Percentiles rank a stretch among this genome's conserved stretches.
Conservation (phyloP, 805 yeast species). For the Sugiyamaella lignohabitans region DNA sequence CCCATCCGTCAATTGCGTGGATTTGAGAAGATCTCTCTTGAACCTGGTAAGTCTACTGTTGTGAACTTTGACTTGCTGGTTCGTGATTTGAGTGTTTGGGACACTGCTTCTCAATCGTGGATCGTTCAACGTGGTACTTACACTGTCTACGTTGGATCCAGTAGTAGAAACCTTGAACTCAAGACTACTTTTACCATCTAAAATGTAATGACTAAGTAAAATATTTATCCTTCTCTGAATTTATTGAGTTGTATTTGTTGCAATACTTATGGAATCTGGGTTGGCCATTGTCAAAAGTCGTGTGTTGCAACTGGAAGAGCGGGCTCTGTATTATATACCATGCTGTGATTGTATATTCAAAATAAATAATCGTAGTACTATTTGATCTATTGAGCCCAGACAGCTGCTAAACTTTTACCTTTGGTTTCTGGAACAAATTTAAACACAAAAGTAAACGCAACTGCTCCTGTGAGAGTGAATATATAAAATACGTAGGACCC, state of each 20-base stretch:
- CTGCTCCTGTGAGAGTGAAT: slow-evolving; percentile 36
- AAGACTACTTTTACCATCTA: slow-evolving; percentile 13
- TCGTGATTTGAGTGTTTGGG: slow-evolving; percentile 55
- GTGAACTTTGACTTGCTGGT: slow-evolving; percentile 42
- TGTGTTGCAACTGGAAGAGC: no score
- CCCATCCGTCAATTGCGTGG: slow-evolving; percentile 52
- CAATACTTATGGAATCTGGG: no score
- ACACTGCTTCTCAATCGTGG: slow-evolving; percentile 51
- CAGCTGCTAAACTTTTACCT: slow-evolving; percentile 36
- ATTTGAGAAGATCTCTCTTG: slow-evolving; percentile 46
- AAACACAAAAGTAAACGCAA: slow-evolving; percentile 38
- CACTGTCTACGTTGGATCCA: slow-evolving; percentile 44
- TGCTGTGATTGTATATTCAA: no score
- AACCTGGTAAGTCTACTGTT: slow-evolving; percentile 35
- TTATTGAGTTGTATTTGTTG: no score
- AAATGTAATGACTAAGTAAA: background rate
- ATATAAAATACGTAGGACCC: slow-evolving; percentile 77
- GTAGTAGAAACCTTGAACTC: slow-evolving; percentile 18
- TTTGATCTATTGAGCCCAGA: no score
- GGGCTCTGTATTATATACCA: no score
- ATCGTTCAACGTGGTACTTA: slow-evolving; percentile 50
- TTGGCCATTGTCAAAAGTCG: no score
- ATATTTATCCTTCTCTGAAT: no score
- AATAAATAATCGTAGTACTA: no score
- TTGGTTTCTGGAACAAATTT: slow-evolving; percentile 67